Conservation (phyloP, 1,284 basidiomycete genomes). For the Rhodotorula sp. region DNA sequence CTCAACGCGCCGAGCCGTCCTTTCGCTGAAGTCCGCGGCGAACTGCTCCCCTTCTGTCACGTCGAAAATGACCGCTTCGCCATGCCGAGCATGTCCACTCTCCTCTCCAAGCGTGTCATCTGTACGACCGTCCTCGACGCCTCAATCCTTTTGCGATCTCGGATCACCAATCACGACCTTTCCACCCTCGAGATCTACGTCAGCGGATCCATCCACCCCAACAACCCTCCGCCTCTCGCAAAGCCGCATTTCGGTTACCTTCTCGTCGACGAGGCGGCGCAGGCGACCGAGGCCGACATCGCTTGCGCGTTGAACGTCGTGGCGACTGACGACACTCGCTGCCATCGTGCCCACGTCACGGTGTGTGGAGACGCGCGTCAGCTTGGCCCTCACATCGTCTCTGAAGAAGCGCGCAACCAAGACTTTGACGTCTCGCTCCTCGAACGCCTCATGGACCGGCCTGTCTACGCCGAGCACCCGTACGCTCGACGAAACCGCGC, state of each 20-base stretch:
- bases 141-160: conserved; percentile 44
- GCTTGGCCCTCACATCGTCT: conserved; percentile 49
- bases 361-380: conserved; percentile 51
- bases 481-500: conserved; percentile 26
- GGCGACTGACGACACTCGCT: conserved; percentile 34
- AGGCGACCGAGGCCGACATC: conserved; percentile 50
- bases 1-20: conserved; percentile 49
- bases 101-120: conserved; percentile 48
- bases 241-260: conserved; percentile 50
- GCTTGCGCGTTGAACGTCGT: conserved; percentile 49
- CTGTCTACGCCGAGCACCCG: conserved; percentile 45
- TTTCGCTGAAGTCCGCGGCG: conserved; percentile 48
- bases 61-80: conserved; percentile 43
- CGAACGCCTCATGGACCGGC: conserved; percentile 47
- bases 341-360: conserved; percentile 29
- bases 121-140: conserved; percentile 49
- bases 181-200: conserved; percentile 42
- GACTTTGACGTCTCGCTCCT: conserved; percentile 51
- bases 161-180: conserved; percentile 47
- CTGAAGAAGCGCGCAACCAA: conserved; percentile 43
- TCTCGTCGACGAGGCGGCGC: conserved; percentile 52
- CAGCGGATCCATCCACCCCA: conserved; percentile 29
- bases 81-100: conserved; percentile 38
- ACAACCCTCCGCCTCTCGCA: conserved; percentile 7
- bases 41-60: conserved; percentile 42